Evolutionary conservation across 2,329 filamentous ascomycete species (phyloP).

Genomic region (Alternaria sp.): DNA sequence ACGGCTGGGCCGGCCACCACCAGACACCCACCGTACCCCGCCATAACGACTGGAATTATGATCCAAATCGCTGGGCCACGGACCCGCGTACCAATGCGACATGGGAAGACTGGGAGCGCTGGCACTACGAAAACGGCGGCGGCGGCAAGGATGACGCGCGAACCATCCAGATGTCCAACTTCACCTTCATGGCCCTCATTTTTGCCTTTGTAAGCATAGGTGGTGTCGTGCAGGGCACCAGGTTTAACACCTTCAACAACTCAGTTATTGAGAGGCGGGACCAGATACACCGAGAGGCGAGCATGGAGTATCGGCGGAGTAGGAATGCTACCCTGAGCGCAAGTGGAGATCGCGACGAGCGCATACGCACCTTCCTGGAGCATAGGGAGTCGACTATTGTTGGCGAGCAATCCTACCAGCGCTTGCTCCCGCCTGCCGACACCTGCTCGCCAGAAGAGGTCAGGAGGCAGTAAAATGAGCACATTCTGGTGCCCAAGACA

Average conservation of each 20-base stretch:
- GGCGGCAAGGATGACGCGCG: slow-evolving; percentile 48
- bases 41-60: slow-evolving; percentile 35
- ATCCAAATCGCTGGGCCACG: slow-evolving; percentile 46
- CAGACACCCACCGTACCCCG: slow-evolving; percentile 29
- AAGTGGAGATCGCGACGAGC: slow-evolving; percentile 55
- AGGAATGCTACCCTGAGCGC: slow-evolving; percentile 61
- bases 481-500: slow-evolving; percentile 19
- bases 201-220: slow-evolving; percentile 74
- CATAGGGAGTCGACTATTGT: slow-evolving; percentile 53
- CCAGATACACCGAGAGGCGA: slow-evolving; percentile 71
- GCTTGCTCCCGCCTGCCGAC: slow-evolving; percentile 57
- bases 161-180: slow-evolving; percentile 78
- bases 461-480: slow-evolving; percentile 34
- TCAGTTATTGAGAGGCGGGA: slow-evolving; percentile 73
- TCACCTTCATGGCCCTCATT: slow-evolving; percentile 78
- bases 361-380: slow-evolving; percentile 80
- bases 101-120: slow-evolving; percentile 95
- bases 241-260: slow-evolving; percentile 70
- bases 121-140: slow-evolving; percentile 45
- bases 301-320: slow-evolving; percentile 67
- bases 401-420: slow-evolving; percentile 57
- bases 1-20: slow-evolving; percentile 73
- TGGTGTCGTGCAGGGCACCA: slow-evolving; percentile 74
- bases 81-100: slow-evolving; percentile 78
- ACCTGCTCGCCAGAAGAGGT: slow-evolving; percentile 57